Conservation (phyloP, 2,329 filamentous ascomycete species). For the Tothia fuscella region DNA sequence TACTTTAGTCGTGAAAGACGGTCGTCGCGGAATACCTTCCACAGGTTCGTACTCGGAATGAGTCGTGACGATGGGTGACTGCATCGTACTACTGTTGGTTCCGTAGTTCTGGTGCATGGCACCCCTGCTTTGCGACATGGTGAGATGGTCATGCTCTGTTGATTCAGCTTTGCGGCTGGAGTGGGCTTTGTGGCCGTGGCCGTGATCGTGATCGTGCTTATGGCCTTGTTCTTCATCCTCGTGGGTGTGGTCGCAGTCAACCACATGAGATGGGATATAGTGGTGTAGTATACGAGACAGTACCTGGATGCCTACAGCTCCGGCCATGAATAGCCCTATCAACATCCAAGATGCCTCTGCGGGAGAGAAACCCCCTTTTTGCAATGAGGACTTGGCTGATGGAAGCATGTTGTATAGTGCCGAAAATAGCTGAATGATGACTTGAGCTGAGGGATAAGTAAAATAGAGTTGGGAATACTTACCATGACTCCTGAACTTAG, state of each 20-base stretch:
- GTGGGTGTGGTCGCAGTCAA: constrained; percentile 68
- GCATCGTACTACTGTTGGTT: neutral
- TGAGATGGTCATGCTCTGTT: neutral
- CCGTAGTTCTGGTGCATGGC: neutral
- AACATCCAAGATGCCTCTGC: constrained; percentile 56
- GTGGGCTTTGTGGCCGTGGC: constrained; percentile 17
- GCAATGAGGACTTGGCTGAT: constrained; percentile 67
- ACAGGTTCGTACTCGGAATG: neutral
- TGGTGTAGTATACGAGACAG: constrained; percentile 61
- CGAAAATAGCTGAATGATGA: constrained; percentile 63
- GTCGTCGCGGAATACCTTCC: constrained; percentile 19
- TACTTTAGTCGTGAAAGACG: constrained; percentile 32
- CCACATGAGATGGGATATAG: constrained; percentile 65
- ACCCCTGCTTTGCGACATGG: constrained; percentile 1
- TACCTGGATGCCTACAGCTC: constrained; percentile 64
- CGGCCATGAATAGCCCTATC: constrained; percentile 56
- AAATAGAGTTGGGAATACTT: constrained; percentile 19
- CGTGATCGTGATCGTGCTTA: constrained; percentile 15
- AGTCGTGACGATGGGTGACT: neutral
- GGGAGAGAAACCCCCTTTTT: constrained; percentile 53
- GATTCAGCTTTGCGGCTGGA: constrained; percentile 8
- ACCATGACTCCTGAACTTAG: constrained; percentile 97
- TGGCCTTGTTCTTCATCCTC: constrained; percentile 37
- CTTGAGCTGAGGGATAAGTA: neutral
- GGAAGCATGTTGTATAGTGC: constrained; percentile 89